A percentile compares a stretch with the other conserved stretches of the same genome.
phyloP scores from a whole-genome alignment of 495 filamentous ascomycete species.

The Recurvomyces mirabilis region DNA sequence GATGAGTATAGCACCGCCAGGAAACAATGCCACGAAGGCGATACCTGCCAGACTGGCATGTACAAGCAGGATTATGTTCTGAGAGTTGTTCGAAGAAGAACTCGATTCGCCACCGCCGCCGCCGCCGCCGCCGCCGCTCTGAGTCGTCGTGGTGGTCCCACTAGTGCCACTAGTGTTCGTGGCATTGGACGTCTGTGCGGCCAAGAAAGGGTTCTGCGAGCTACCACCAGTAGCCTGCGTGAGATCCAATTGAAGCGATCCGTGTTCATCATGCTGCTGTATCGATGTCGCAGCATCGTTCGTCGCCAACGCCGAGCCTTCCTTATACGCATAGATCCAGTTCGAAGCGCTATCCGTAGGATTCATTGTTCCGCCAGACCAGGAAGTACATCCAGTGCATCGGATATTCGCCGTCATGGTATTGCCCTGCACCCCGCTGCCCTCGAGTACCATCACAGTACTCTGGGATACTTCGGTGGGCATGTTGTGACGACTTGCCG shows the following conservation, averaged over 20 bases:
- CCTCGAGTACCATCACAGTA: conserved; percentile 29
- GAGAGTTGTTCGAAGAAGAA: too few relatives aligned
- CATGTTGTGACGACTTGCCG: conserved; percentile 18
- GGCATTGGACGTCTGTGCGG: too few relatives aligned
- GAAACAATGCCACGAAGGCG: conserved; percentile 25
- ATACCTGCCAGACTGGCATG: conserved; percentile 22
- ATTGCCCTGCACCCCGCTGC: conserved; percentile 27
- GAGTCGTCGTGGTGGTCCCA: neutral
- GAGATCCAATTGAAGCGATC: conserved; percentile 47
- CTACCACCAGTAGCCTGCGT: conserved; percentile 41
- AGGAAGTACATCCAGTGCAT: conserved; percentile 43
- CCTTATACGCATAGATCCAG: conserved; percentile 59
- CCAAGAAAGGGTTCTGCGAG: conserved; percentile 51
- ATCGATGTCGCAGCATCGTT: conserved; percentile 40
- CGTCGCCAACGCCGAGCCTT: conserved; percentile 46
- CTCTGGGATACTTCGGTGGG: conserved; percentile 25
- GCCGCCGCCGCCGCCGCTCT: too few relatives aligned
- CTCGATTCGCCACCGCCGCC: too few relatives aligned
- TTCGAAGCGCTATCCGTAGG: conserved; percentile 32
- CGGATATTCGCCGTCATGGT: conserved; percentile 34
- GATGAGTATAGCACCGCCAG: conserved; percentile 23
- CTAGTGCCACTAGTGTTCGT: neutral
- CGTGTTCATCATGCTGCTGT: conserved; percentile 45
- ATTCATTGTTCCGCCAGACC: conserved; percentile 42
- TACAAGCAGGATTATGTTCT: conserved; percentile 4